A percentile compares a stretch with the other conserved stretches of the same genome.
Conservation (phyloP, 345 rosid genomes). For the Aquilaria malaccensis region DNA sequence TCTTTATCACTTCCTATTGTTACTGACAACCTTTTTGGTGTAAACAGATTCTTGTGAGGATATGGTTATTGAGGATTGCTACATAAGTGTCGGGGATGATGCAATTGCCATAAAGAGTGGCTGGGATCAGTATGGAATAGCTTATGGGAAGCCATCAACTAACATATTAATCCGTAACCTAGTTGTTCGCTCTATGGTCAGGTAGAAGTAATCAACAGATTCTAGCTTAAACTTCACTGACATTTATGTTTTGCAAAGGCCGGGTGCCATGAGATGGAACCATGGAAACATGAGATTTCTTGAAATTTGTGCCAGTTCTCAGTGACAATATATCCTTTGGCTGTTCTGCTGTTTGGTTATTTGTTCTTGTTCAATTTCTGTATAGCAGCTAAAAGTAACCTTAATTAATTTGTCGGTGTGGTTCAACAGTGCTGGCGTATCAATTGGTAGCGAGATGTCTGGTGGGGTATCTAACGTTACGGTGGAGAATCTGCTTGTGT, state of each 20-base stretch:
- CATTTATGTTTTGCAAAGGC: too few species aligned
- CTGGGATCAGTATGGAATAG: constrained; percentile 97
- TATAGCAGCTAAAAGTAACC: constrained; percentile 12
- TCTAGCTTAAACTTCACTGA: not conserved
- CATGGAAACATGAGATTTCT: not conserved
- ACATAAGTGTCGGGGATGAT: constrained; percentile 97
- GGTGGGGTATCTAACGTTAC: constrained; percentile 93
- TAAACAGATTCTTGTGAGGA: constrained; percentile 86
- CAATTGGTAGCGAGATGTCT: constrained; percentile 99
- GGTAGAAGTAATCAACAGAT: constrained; percentile 36
- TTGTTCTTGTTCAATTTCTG: constrained; percentile 1
- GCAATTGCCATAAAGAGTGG: constrained; percentile 95
- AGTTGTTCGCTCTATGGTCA: constrained; percentile 85
- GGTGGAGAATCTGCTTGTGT: constrained; percentile 66
- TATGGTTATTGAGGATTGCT: constrained; percentile 92
- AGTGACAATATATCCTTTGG: not conserved
- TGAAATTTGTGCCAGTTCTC: not conserved
- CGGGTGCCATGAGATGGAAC: not conserved
- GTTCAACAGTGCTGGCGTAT: constrained; percentile 78
- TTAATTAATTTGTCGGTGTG: constrained; percentile 20
- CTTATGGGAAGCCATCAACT: constrained; percentile 69
- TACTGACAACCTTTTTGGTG: not conserved
- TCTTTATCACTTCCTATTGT: too few species aligned
- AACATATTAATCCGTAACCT: constrained; percentile 87
- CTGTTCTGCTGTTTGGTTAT: not conserved